phyloP scores from a whole-genome alignment of 2,329 filamentous ascomycete species.

The Apiospora marii region DNA sequence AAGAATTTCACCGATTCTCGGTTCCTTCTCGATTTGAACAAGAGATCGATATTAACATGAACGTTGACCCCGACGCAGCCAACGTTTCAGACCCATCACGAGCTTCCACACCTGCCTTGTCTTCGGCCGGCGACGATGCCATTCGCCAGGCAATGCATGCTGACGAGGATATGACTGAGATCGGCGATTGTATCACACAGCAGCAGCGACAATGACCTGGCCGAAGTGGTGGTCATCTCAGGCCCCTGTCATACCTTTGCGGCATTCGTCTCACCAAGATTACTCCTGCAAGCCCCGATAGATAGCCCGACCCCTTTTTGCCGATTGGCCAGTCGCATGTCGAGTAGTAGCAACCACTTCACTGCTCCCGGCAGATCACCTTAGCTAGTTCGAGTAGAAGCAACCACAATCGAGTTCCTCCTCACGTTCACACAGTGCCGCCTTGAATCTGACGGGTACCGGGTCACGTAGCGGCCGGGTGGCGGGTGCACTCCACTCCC shows the following conservation, averaged over 20 bases:
- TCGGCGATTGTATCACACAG: not conserved
- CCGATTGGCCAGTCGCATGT: not conserved
- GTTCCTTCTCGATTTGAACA: too few species aligned
- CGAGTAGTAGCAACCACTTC: not conserved
- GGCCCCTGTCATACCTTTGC: not conserved
- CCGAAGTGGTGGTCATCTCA: not conserved
- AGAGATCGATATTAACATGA: too few species aligned
- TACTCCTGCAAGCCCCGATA: not conserved
- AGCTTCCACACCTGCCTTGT: too few species aligned
- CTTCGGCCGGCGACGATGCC: too few species aligned
- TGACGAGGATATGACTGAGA: not conserved
- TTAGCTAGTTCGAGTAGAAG: not conserved
- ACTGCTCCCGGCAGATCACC: not conserved
- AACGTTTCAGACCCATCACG: too few species aligned
- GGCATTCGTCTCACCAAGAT: not conserved
- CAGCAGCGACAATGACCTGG: not conserved
- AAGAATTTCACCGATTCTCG: too few species aligned
- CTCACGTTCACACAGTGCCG: not conserved
- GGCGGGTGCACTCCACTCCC: not conserved
- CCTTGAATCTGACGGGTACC: not conserved
- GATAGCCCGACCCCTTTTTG: slow-evolving; percentile 5
- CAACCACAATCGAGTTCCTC: not conserved
- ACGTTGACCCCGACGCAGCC: too few species aligned
- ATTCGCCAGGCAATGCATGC: not conserved
- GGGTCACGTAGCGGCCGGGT: slow-evolving; percentile 1